Conservation (phyloP, 2,329 filamentous ascomycete species). For the Alternaria novae-zelandiae region DNA sequence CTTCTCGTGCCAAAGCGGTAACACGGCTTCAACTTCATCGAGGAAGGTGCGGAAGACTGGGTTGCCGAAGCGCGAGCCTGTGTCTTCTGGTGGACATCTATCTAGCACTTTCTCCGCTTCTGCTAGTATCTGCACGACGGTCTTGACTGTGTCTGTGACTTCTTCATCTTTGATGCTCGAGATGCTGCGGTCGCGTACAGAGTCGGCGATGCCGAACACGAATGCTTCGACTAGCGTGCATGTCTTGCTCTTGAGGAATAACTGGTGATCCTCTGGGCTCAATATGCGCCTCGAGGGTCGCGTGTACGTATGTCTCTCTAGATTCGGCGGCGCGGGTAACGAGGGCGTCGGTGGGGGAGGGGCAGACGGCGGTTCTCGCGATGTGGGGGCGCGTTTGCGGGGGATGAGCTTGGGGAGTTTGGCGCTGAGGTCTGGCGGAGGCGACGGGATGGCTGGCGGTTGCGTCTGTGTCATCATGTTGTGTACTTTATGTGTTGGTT, state of each 20-base stretch:
- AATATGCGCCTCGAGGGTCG: slow-evolving; percentile 80
- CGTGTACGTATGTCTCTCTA: slow-evolving; percentile 66
- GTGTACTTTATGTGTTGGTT: neutral
- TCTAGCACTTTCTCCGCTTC: slow-evolving; percentile 71
- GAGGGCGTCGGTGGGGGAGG: slow-evolving; percentile 78
- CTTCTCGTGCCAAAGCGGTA: slow-evolving; percentile 67
- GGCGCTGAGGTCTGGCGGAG: slow-evolving; percentile 32
- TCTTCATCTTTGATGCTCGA: slow-evolving; percentile 65
- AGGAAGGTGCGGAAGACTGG: slow-evolving; percentile 86
- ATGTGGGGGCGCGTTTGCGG: slow-evolving; percentile 35
- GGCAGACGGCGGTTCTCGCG: slow-evolving; percentile 33
- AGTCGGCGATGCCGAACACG: slow-evolving; percentile 84
- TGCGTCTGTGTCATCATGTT: slow-evolving; percentile 22
- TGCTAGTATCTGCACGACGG: slow-evolving; percentile 73
- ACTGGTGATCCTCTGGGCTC: slow-evolving; percentile 76
- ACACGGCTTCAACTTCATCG: slow-evolving; percentile 62
- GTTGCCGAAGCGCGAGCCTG: slow-evolving; percentile 93
- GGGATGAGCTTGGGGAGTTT: slow-evolving; percentile 46
- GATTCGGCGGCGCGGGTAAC: slow-evolving; percentile 71
- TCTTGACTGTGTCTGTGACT: slow-evolving; percentile 65
- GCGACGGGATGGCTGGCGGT: slow-evolving; percentile 6
- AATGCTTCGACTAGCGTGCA: slow-evolving; percentile 81
- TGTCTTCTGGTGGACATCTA: slow-evolving; percentile 79
- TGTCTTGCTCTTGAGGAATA: slow-evolving; percentile 80
- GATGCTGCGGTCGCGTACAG: slow-evolving; percentile 73